These are phyloP conservation scores for Breviolum minutum DNA, from an alignment of 73 alveolate genomes.

Conservation along the genomic window DNA sequence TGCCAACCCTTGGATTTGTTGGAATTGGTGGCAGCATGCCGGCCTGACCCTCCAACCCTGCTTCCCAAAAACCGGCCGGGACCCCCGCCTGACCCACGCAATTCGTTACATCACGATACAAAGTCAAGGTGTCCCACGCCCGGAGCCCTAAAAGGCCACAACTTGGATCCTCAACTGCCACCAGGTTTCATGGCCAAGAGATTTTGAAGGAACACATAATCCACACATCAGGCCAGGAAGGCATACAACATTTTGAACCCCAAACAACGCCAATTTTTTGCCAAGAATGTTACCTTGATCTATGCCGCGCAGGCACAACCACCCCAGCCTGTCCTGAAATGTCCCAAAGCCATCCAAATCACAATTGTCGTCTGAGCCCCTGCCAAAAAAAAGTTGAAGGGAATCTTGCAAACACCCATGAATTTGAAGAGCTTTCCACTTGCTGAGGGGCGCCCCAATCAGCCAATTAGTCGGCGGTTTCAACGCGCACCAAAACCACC, in stretches of 20 bases:
- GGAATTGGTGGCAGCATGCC: not conserved
- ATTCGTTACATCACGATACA: slow-evolving; percentile 4
- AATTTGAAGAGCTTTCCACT: not conserved
- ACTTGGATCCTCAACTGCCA: slow-evolving; percentile 31
- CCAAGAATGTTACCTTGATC: too few relatives aligned
- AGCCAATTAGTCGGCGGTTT: too few relatives aligned
- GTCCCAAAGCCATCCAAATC: slow-evolving; percentile 6
- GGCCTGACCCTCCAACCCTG: not conserved
- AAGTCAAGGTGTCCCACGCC: slow-evolving; percentile 35
- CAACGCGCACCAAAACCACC: too few relatives aligned
- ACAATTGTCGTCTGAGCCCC: slow-evolving; percentile 22
- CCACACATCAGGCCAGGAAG: not conserved
- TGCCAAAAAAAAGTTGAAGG: not conserved
- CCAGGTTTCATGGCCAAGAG: not conserved
- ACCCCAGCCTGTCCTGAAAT: slow-evolving; percentile 7
- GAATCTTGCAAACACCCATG: not conserved
- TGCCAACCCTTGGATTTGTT: too few relatives aligned
- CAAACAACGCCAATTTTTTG: not conserved
- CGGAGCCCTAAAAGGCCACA: not conserved
- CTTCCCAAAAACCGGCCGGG: not conserved
- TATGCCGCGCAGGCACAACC: not conserved
- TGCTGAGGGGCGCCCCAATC: not conserved
- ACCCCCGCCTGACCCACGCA: slow-evolving; percentile 32
- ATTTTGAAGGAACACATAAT: too few relatives aligned
- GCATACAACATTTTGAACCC: not conserved